Evolutionary conservation across 23 red algal genomes (phyloP).

Genomic region (Gracilaria domingensis): DNA sequence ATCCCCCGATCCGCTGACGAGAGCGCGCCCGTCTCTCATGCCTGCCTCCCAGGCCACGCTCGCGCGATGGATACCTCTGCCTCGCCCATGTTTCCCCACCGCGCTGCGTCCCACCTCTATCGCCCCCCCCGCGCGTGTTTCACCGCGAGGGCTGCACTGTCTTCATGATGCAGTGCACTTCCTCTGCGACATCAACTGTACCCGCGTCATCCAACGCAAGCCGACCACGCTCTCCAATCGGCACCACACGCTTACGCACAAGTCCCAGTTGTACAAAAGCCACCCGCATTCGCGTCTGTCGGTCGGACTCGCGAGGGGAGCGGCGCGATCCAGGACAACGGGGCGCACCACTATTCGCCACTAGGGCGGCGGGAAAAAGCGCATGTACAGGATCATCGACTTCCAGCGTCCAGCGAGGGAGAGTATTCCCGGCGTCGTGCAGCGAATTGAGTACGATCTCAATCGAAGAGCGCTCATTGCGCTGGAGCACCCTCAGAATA

Average conservation of each 20-base stretch:
- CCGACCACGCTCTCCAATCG: conserved; percentile 91
- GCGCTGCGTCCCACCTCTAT: too few relatives aligned
- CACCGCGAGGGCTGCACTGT: too few relatives aligned
- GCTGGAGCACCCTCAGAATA: conserved; percentile 74
- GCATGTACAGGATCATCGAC: conserved; percentile 94
- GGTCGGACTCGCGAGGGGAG: conserved; percentile 59
- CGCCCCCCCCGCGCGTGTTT: too few relatives aligned
- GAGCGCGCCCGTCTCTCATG: too few relatives aligned
- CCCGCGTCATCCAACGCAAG: conserved; percentile 83
- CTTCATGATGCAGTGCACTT: neutral
- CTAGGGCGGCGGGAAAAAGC: conserved; percentile 87
- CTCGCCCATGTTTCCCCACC: too few relatives aligned
- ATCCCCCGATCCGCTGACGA: too few relatives aligned
- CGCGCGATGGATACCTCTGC: too few relatives aligned
- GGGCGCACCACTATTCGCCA: conserved; percentile 82
- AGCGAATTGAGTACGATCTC: conserved; percentile 96
- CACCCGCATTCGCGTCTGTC: conserved; percentile 75
- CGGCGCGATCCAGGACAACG: conserved; percentile 70
- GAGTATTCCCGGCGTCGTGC: conserved; percentile 74
- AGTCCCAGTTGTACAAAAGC: conserved; percentile 81
- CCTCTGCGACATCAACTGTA: conserved; percentile 72
- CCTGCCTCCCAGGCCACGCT: too few relatives aligned
- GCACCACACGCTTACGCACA: conserved; percentile 84
- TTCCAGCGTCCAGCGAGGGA: conserved; percentile 81
- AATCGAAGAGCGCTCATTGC: conserved; percentile 89